Conservation (phyloP, 2,329 filamentous ascomycete genomes). For the Botrytis galanthina region DNA sequence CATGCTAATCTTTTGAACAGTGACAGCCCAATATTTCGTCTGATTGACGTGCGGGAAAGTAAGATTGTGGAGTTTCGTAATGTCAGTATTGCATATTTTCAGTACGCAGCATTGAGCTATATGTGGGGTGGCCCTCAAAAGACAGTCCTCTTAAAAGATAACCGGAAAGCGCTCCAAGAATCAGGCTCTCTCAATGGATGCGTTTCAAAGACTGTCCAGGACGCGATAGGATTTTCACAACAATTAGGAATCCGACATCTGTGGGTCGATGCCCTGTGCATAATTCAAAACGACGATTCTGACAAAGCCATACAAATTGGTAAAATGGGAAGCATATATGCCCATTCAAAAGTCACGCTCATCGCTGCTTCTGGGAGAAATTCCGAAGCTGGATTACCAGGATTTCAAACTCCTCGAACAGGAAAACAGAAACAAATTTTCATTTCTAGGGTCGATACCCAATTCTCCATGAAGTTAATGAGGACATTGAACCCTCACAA, state of each 20-base stretch:
- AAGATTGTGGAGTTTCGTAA: slow-evolving; percentile 5
- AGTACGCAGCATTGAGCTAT: slow-evolving; percentile 25
- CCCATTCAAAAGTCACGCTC: slow-evolving; percentile 15
- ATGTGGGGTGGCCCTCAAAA: slow-evolving; percentile 22
- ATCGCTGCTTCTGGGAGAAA: slow-evolving; percentile 15
- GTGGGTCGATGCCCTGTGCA: slow-evolving; percentile 27
- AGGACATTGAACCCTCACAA: background rate
- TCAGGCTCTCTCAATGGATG: background rate
- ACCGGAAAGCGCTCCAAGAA: background rate
- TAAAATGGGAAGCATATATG: slow-evolving; percentile 23
- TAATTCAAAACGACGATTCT: slow-evolving; percentile 23
- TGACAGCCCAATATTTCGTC: background rate
- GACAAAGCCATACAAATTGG: slow-evolving; percentile 19
- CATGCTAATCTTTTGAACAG: background rate
- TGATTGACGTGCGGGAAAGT: slow-evolving; percentile 18
- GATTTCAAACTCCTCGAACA: background rate
- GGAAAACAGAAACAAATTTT: background rate
- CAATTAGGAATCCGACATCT: slow-evolving; percentile 22
- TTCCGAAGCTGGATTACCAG: background rate
- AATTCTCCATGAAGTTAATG: background rate
- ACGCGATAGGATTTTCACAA: slow-evolving; percentile 21
- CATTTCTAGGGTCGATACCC: background rate
- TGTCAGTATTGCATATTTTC: slow-evolving; percentile 17
- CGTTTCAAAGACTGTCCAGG: slow-evolving; percentile 19
- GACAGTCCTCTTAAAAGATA: background rate